Evolutionary conservation across 352 stramenopile genomes (phyloP).

Genomic region (Phytophthora citrophthora): DNA sequence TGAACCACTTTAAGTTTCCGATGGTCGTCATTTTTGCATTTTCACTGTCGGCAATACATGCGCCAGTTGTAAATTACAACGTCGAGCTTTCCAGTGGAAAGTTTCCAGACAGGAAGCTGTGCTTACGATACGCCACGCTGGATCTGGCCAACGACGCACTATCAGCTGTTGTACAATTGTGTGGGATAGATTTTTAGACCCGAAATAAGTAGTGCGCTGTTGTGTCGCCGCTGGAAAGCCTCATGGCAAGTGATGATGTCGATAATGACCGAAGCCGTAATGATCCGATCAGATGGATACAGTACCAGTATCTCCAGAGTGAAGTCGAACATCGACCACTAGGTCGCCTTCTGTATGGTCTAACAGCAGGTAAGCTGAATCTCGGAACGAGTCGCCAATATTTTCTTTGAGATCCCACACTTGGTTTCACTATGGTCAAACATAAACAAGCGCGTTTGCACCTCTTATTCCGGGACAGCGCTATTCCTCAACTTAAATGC

Average conservation of each 20-base stretch:
- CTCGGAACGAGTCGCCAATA: constrained; percentile 3
- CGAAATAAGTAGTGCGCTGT: constrained; percentile 13
- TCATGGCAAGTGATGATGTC: not conserved
- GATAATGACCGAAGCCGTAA: not conserved
- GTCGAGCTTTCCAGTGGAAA: too few species aligned
- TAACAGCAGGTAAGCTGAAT: not conserved
- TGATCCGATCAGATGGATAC: not conserved
- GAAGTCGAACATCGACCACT: too few species aligned
- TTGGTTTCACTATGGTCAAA: constrained; percentile 5
- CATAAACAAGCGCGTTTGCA: constrained; percentile 8
- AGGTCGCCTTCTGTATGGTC: too few species aligned
- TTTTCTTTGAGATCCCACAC: constrained; percentile 1
- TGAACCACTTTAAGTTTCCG: too few species aligned
- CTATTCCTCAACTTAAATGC: not conserved
- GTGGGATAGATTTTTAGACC: constrained; percentile 22
- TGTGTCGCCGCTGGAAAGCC: not conserved
- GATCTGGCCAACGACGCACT: too few species aligned
- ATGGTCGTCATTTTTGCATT: too few species aligned
- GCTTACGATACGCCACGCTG: too few species aligned
- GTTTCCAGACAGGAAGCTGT: too few species aligned
- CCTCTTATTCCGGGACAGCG: constrained; percentile 10
- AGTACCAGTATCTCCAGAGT: not conserved
- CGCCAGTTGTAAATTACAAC: too few species aligned
- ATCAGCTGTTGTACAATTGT: constrained; percentile 27
- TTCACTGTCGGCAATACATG: too few species aligned